Base-by-base conservation (phyloP, 2,329 filamentous ascomycete species). In the Botrytis paeoniae region DNA sequence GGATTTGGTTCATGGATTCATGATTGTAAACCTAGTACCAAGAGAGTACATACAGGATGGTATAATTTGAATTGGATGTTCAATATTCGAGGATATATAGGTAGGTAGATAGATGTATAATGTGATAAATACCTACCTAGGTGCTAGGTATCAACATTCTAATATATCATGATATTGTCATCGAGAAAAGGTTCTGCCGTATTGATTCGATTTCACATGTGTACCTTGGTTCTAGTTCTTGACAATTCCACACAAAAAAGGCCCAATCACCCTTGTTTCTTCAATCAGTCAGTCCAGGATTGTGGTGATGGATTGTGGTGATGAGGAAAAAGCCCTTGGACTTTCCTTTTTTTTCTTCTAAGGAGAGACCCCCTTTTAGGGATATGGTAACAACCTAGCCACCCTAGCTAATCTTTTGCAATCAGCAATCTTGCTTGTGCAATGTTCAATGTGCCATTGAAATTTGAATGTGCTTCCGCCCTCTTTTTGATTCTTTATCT, bases 341-440 rank as follows among this genome's bases (percentile, higher is more conserved):
- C 59, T 25, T 54, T 35, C 32, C 32, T 61, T 37, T 35, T 61
- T 60, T 60, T 60, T 60, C 8, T 48, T 54, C 48, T n/a, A n/a
- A 12, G 48, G 59, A 16, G 20, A 25, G 32, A 25, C 59, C 20
- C 59, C 59, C 37, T 62, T 62, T 62, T n/a, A 41, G 8, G 60
- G 25, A 39, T 62, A 62, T n/a, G 22, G n/a, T 57, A 41, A 62
- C 35, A 20, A 18, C 7, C 37, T n/a, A 61, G 25, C 59, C 59
- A 61, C 14, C 51, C 51, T 18, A 57, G 51, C 14, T 18, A 57
- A 57, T 29, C 51, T 61, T 37, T 62, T 6, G 37, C 37, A 63
- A 63, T 63, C 37, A 20, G 60, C 37, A 62, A 63, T 63, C 60
- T 63, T 63, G 60, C 35, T 29, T 63, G 35, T 61, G n/a, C 16